These are phyloP conservation scores for Jatropha multifida DNA, from an alignment of 441 rosid genomes.

Conservation along the genomic window DNA sequence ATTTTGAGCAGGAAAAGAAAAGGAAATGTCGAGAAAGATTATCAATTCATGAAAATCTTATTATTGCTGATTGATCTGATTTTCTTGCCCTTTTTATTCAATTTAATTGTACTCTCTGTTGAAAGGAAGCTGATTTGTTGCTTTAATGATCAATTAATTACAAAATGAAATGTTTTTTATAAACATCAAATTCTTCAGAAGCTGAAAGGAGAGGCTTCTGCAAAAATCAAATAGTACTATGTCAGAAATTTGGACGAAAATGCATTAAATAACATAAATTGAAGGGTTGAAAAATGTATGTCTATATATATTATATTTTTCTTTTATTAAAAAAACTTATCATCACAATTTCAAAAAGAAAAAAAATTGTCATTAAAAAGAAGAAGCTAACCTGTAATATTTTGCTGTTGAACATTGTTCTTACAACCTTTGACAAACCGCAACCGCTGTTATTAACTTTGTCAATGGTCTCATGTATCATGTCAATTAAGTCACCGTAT, in stretches of 20 bases:
- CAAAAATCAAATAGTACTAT: constrained; percentile 2
- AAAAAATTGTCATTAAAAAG: too few species aligned
- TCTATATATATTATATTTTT: too few species aligned
- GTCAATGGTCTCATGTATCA: constrained; percentile 32
- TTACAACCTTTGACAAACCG: constrained; percentile 21
- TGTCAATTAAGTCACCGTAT: constrained; percentile 39
- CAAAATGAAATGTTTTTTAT: constrained; percentile 1
- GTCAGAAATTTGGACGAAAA: neutral
- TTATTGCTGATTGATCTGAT: neutral
- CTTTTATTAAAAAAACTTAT: too few species aligned
- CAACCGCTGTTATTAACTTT: constrained; percentile 30
- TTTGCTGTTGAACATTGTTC: constrained; percentile 14
- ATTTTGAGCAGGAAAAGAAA: too few species aligned
- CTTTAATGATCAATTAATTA: neutral
- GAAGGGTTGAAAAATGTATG: neutral
- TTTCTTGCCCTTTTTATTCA: neutral
- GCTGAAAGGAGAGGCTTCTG: constrained; percentile 31
- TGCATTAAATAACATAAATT: neutral
- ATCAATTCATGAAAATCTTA: too few species aligned
- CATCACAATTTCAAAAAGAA: too few species aligned
- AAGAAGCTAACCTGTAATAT: constrained; percentile 21
- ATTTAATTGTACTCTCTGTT: neutral
- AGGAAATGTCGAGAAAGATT: too few species aligned
- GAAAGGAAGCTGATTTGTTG: neutral
- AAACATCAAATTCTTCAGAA: constrained; percentile 24